These are phyloP conservation scores for Perilla frutescens DNA, from an alignment of 257 asterid species.

Conservation along the genomic window DNA sequence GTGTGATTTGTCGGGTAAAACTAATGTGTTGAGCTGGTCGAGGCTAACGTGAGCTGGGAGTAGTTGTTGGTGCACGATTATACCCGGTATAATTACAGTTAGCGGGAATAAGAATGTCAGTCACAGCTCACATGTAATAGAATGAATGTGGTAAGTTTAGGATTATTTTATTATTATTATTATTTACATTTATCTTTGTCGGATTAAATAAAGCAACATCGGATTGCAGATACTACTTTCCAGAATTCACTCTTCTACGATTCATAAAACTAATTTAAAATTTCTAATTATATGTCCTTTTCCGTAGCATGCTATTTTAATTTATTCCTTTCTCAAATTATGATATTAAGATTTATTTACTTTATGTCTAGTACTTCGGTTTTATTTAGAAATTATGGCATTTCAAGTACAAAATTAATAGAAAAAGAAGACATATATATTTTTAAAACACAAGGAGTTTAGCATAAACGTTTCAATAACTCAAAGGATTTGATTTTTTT, in stretches of 20 bases:
- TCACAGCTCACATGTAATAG: neutral
- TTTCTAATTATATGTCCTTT: too few relatives aligned
- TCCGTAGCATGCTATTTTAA: too few relatives aligned
- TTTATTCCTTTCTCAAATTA: too few relatives aligned
- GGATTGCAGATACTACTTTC: neutral
- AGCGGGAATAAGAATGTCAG: constrained; percentile 33
- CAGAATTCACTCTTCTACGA: neutral
- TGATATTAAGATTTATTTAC: too few relatives aligned
- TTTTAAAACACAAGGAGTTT: too few relatives aligned
- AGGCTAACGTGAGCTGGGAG: constrained; percentile 54
- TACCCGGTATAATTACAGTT: constrained; percentile 25
- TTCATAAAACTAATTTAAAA: too few relatives aligned
- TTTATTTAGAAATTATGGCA: too few relatives aligned
- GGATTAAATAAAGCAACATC: neutral
- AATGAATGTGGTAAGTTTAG: neutral
- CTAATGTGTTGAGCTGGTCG: constrained; percentile 19
- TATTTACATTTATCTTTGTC: neutral
- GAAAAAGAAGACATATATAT: too few relatives aligned
- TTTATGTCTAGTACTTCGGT: too few relatives aligned
- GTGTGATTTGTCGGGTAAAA: constrained; percentile 54
- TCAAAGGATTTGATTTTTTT: too few relatives aligned
- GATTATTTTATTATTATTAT: neutral
- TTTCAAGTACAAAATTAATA: too few relatives aligned
- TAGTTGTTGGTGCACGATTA: constrained; percentile 33
- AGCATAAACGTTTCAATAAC: too few relatives aligned